Conservation (phyloP, 345 rosid genomes). For the Nasturtium officinale region DNA sequence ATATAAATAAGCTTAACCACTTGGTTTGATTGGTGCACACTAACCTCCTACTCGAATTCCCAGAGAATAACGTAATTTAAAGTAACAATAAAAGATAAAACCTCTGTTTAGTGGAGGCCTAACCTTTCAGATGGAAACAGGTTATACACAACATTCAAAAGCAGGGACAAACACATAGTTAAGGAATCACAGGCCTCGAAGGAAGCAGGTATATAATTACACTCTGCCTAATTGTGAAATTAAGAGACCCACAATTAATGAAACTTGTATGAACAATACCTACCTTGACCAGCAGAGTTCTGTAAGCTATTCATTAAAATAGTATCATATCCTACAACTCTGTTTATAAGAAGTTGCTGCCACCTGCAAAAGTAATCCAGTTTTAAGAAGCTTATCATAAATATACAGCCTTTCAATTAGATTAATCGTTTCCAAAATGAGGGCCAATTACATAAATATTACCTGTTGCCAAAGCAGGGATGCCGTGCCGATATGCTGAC, state of each 20-base stretch:
- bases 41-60: not conserved
- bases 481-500: conserved; percentile 88
- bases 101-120: conserved; percentile 8
- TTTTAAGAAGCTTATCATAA: conserved; percentile 17
- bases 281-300: conserved; percentile 92
- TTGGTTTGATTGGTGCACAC: conserved; percentile 22
- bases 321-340: conserved; percentile 99
- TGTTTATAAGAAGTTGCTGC: conserved; percentile 99
- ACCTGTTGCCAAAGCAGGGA: conserved; percentile 99
- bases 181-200: conserved; percentile 3
- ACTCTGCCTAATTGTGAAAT: conserved; percentile 5
- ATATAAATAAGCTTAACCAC: too few species aligned
- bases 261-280: conserved; percentile 16
- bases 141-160: conserved; percentile 2
- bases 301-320: conserved; percentile 95
- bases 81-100: conserved; percentile 10
- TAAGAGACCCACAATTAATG: conserved; percentile 12
- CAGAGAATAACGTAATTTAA: not conserved
- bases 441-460: conserved; percentile 24
- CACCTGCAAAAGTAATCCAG: conserved; percentile 63
- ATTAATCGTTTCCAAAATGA: conserved; percentile 3
- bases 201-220: conserved; percentile 10
- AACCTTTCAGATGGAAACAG: conserved; percentile 18
- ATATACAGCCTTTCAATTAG: not conserved
- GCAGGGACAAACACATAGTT: conserved; percentile 5